Conservation (phyloP, 306 rosid species). For the Quercus alba region DNA sequence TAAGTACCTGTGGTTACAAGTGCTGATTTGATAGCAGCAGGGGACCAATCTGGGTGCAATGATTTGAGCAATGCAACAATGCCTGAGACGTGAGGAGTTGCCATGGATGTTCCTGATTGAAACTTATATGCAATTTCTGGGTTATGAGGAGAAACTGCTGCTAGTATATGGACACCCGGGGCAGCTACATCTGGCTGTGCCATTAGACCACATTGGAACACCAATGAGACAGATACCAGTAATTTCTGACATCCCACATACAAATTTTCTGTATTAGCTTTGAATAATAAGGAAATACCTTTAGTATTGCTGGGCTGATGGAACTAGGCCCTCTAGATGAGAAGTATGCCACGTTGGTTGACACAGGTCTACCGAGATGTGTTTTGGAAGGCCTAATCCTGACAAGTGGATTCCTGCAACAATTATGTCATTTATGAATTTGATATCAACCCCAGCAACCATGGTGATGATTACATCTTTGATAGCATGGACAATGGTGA, state of each 20-base stretch:
- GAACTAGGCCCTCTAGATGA: conserved; percentile 60
- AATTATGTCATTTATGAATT: not conserved
- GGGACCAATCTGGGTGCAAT: conserved; percentile 50
- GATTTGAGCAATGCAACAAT: conserved; percentile 49
- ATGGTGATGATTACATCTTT: not conserved
- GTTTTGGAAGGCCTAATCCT: conserved; percentile 37
- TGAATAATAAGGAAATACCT: conserved; percentile 23
- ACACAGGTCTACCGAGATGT: conserved; percentile 36
- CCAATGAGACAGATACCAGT: not conserved
- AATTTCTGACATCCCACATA: not conserved
- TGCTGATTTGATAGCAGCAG: conserved; percentile 54
- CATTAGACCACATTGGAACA: not conserved
- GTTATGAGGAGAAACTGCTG: conserved; percentile 25
- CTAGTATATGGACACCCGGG: conserved; percentile 43
- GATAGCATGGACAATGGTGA: not conserved
- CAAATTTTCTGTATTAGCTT: not conserved
- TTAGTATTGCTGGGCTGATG: conserved; percentile 38
- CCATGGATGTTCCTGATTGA: conserved; percentile 53
- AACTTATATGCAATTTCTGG: conserved; percentile 19
- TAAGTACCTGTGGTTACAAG: conserved; percentile 45
- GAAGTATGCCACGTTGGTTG: conserved; percentile 37
- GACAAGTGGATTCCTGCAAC: conserved; percentile 34
- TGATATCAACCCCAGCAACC: not conserved
- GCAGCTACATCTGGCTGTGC: conserved; percentile 57
- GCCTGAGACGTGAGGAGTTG: conserved; percentile 52